These are phyloP conservation scores for Leishmania arabica DNA, from an alignment of 208 protist genomes.

Conservation along the genomic window DNA sequence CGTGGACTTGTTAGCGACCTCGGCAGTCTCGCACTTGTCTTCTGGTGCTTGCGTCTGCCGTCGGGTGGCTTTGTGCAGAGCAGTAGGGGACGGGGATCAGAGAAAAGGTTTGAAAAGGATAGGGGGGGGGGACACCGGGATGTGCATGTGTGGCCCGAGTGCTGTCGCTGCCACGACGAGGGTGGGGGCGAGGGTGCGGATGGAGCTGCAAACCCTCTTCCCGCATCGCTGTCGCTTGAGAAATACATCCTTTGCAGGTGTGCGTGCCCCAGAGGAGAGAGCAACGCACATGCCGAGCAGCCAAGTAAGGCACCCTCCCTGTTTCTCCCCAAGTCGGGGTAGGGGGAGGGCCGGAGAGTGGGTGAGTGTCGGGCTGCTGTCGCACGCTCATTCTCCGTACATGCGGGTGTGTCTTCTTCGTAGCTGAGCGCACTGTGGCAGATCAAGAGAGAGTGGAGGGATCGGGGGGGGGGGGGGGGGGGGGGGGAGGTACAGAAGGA, in stretches of 20 bases:
- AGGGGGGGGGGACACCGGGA: not conserved
- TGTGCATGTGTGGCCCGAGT: not conserved
- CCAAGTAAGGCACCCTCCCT: not conserved
- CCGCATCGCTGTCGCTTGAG: not conserved
- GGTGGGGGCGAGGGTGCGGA: too few relatives aligned
- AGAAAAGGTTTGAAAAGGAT: not conserved
- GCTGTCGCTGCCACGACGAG: not conserved
- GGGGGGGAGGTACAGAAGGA: not conserved
- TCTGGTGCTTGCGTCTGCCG: not conserved
- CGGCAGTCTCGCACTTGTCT: not conserved
- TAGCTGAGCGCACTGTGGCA: not conserved
- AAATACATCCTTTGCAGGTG: not conserved
- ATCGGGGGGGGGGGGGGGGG: not conserved
- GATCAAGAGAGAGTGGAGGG: not conserved
- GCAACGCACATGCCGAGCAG: not conserved
- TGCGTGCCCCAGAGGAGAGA: not conserved
- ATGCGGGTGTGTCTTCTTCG: not conserved
- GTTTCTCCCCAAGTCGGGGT: not conserved
- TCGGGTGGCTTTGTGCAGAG: conserved; percentile 1
- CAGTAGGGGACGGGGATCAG: not conserved
- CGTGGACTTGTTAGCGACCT: not conserved
- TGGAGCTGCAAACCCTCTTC: too few relatives aligned
- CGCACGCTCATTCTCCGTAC: not conserved
- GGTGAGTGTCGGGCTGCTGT: not conserved
- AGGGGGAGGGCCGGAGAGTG: not conserved